Base-by-base conservation (phyloP, 2,329 filamentous ascomycete genomes). In the Paraphaeosphaeria minitans region DNA sequence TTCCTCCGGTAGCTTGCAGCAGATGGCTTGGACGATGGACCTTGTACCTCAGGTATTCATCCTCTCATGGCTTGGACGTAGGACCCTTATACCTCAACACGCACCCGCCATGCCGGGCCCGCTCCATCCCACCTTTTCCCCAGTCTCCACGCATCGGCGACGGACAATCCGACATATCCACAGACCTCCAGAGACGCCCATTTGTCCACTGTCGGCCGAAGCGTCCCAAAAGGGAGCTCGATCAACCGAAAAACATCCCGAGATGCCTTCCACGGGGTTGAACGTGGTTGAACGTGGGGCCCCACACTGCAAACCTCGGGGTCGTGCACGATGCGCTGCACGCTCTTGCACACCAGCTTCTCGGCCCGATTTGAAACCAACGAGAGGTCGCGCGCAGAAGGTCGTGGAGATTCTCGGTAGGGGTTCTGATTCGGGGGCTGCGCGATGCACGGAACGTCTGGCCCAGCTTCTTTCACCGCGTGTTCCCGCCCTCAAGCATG, bases 1-100 rank as follows among this genome's bases (percentile, higher is more conserved):
- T n/a, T n/a, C n/a, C n/a, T n/a, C 6, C 6, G 24, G 24, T 27
- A 6, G 24, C 24, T 27, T 27, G 24, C 24, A 27, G 24, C 24
- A 27, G 24, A 27, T 27, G 24, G 24, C 24, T 27, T 37, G 24
- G 37, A 50, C 39, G 19, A 48, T 37, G 33, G 37, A 49, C 53
- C 53, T 61, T 61, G 59, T 61, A 61, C 49, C 31, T 48, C 54
- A 24, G n/a, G n/a, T n/a, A n/a, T n/a, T n/a, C n/a, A n/a, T 59
- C 53, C 37, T 16, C 51, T 31, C 46, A 27, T 27, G 24, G 24
- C 24, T 27, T 37, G 24, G 37, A 50, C 39, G 19, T 52, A 29
- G 33, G 37, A 49, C 37, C 53, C 53, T 61, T 61, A 61, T 61
- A 61, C 49, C 31, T 48, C 54, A 24, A 16, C 45, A 14, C 42